Evolutionary conservation across 257 asterid genomes (phyloP).

Genomic region (Mentha longifolia): DNA sequence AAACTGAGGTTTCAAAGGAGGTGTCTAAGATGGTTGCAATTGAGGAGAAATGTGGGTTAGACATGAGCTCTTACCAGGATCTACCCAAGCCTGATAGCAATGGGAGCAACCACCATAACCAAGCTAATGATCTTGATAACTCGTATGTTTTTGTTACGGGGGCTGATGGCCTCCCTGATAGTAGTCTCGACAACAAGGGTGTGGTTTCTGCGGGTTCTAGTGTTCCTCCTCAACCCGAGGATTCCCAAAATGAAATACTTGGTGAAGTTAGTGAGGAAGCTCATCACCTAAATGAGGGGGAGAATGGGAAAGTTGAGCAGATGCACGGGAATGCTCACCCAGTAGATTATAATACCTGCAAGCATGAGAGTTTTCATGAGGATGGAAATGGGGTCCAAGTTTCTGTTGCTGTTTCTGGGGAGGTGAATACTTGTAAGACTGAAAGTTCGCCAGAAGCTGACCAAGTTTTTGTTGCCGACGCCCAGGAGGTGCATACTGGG

Average conservation of each 20-base stretch:
- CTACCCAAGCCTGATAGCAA: constrained; percentile 39
- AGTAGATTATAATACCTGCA: constrained; percentile 12
- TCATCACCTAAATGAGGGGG: constrained; percentile 18
- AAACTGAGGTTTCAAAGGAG: constrained; percentile 42
- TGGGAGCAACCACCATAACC: constrained; percentile 40
- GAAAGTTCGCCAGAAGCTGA: constrained; percentile 34
- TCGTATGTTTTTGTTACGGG: constrained; percentile 56
- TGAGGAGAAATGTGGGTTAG: constrained; percentile 44
- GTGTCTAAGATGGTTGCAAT: constrained; percentile 35
- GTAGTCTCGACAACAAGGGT: constrained; percentile 26
- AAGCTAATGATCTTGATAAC: constrained; percentile 44
- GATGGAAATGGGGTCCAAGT: constrained; percentile 30
- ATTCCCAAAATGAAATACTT: constrained; percentile 27
- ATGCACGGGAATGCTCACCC: constrained; percentile 17
- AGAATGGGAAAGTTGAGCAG: constrained; percentile 22
- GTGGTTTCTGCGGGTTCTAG: constrained; percentile 28
- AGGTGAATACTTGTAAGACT: constrained; percentile 24
- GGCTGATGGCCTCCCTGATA: constrained; percentile 39
- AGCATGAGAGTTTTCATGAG: constrained; percentile 26
- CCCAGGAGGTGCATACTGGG: constrained; percentile 24
- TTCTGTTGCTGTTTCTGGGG: constrained; percentile 22
- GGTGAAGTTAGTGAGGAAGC: constrained; percentile 20
- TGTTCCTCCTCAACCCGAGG: constrained; percentile 14
- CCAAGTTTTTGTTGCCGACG: constrained; percentile 30
- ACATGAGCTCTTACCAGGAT: constrained; percentile 46